Percentiles rank a stretch among this genome's conserved stretches.
Evolutionary conservation across 208 protist species (phyloP).

Genomic region (Crithidia thermophila): DNA sequence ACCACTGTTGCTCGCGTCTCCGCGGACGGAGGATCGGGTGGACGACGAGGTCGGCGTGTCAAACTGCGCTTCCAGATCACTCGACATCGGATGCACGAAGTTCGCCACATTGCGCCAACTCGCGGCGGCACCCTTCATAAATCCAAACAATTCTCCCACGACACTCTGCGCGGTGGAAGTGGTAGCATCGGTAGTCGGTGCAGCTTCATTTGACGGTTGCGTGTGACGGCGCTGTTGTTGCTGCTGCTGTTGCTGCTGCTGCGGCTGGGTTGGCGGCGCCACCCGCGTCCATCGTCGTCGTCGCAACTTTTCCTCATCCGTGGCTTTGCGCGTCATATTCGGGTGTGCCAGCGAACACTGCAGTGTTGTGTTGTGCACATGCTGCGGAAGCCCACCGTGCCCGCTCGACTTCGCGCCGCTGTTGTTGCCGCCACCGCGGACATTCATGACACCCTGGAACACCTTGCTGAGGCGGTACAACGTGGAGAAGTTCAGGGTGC

Average conservation of each 20-base stretch:
- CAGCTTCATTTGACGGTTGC: not conserved
- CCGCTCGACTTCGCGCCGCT: not conserved
- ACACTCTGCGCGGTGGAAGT: not conserved
- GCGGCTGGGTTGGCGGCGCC: not conserved
- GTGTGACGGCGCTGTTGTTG: not conserved
- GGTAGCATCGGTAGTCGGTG: not conserved
- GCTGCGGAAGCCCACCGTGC: not conserved
- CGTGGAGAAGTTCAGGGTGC: slow-evolving; percentile 45
- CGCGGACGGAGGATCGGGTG: not conserved
- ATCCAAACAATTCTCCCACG: slow-evolving; percentile 4
- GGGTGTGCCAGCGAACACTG: not conserved
- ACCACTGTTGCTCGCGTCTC: slow-evolving; percentile 1
- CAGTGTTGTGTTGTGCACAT: not conserved
- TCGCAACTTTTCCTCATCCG: slow-evolving; percentile 18
- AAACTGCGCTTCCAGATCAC: not conserved
- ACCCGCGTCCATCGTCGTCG: slow-evolving; percentile 19
- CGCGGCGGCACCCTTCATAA: not conserved
- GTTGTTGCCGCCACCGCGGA: not conserved
- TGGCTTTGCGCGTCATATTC: slow-evolving; percentile 25
- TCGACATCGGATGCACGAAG: not conserved
- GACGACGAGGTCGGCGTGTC: not conserved
- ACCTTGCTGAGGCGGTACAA: slow-evolving; percentile 48
- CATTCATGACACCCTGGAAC: slow-evolving; percentile 36
- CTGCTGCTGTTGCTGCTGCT: slow-evolving; percentile 9
- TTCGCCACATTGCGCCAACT: slow-evolving; percentile 4